Percentiles rank a stretch among this genome's conserved stretches.
These are phyloP conservation scores for Postia placenta DNA, from an alignment of 768 basidiomycete species.

Conservation along the genomic window DNA sequence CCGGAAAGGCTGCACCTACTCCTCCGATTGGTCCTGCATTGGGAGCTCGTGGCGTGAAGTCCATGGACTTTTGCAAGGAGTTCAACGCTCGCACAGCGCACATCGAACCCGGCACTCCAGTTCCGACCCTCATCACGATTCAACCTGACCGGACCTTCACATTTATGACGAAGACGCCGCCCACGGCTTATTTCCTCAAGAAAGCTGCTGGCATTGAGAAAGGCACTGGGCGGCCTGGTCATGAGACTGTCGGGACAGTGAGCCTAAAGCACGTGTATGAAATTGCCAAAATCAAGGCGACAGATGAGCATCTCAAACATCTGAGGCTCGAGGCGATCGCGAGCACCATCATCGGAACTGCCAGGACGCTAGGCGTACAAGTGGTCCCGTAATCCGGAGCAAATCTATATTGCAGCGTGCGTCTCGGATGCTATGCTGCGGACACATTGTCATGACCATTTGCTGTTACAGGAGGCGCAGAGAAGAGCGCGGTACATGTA, in stretches of 20 bases:
- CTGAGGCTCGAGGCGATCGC: constrained; percentile 84
- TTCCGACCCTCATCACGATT: constrained; percentile 89
- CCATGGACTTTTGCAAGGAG: constrained; percentile 99
- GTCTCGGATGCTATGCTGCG: constrained; percentile 7
- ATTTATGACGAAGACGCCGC: constrained; percentile 89
- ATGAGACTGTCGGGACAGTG: constrained; percentile 74
- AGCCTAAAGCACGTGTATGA: constrained; percentile 97
- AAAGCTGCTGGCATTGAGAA: constrained; percentile 86
- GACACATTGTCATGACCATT: not conserved
- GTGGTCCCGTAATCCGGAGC: constrained; percentile 66
- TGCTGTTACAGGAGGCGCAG: not conserved
- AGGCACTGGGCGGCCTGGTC: constrained; percentile 78
- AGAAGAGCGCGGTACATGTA: not conserved
- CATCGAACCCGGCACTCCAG: constrained; percentile 77
- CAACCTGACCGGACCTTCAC: constrained; percentile 94
- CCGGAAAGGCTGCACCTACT: constrained; percentile 92
- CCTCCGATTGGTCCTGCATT: constrained; percentile 97
- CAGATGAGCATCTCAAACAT: constrained; percentile 85
- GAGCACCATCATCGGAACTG: constrained; percentile 83
- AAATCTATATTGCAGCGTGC: constrained; percentile 10
- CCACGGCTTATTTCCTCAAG: constrained; percentile 86
- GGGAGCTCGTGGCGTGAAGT: constrained; percentile 96
- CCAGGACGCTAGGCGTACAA: constrained; percentile 81
- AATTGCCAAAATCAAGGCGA: constrained; percentile 94
- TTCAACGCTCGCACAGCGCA: constrained; percentile 97